Base-by-base conservation (phyloP, 2,329 filamentous ascomycete species). In the Huntiella bhutanensis region DNA sequence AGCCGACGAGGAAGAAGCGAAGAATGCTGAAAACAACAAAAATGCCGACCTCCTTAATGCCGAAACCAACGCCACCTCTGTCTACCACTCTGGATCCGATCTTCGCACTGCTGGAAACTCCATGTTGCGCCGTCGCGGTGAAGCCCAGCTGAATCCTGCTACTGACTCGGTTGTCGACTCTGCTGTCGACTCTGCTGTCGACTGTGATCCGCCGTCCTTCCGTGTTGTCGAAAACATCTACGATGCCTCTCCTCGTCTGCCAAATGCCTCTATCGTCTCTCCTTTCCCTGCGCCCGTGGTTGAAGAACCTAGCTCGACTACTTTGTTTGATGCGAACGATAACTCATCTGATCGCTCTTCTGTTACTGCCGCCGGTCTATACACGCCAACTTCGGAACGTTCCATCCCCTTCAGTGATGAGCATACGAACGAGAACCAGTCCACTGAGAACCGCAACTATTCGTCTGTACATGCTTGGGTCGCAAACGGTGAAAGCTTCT, bases 391-490 rank as follows among this genome's bases (percentile, higher is more conserved):
- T n/a, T 45, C 43, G 4, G 19, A 33, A 3, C 41, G 40, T n/a
- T 48, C 42, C 16, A 39, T 48, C 41, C 48, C 48, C 35, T 47
- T 50, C 13, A 44, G 41, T 19, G 45, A 47, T 28, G 43, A 33
- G 17, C 41, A 43, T 17, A 13, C 41, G 13, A 43, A 43, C 13
- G 28, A 43, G 15, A 50, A 47, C 33, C 15, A 12, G 11, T 16
- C 39, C 13, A 38, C 16, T 47, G 58, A 57, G 15, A 56, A 62
- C 11, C 65, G 69, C 11, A 67, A 70, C 1, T 77, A 70, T 54
- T 68, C 69, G 40, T 75, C 72, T 1, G 78, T 79, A 52, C 73
- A 79, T 55, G 75, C 75, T 0, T 79, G 75, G 75, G 74, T 75
- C 1, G 61, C 66, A 49, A 70, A 69, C 4, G 62, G 62, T 54